Evolutionary conservation across 768 basidiomycete genomes (phyloP), one percentile per base, ranked within the genome.

Genomic region (Xanthoconium purpureum): DNA sequence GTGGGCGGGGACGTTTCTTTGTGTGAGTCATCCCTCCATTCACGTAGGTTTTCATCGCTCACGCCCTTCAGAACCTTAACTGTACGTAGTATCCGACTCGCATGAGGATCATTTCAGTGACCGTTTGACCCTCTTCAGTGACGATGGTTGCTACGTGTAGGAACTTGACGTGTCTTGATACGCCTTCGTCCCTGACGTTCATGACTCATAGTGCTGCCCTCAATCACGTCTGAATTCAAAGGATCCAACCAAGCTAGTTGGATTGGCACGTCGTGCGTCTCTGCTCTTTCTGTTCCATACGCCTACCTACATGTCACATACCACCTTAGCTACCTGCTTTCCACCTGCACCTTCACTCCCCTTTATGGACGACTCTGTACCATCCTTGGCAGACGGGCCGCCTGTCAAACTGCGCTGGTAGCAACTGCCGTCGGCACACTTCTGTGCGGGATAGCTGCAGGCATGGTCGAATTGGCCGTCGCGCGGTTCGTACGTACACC

Each of bases 1-100:
- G 50, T 89, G 86, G 86, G 71, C 77, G 7, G 87, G 82, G 0
- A 84, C 81, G 2, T 89, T 90, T 71, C 79, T 91, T 40, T 84
- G 83, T 40, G 88, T 90, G 64, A 54, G 53, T 47, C 32, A 2
- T 10, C 6, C 38, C 15, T 24, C 30, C 3, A 2, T 40, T 3
- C 17, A 4, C 14, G 4, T 4, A 1, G 29, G 10, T 36, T 30
- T 10, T 11, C 9, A 10, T 13, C 15, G 3, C 5, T 36, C 17
- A 37, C 42, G 13, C 6, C 2, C 2, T 20, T 20, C 29, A 56
- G 55, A 56, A 45, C 7, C 12, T 50, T 28, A 56, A 56, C 28
- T 14, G 55, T 50, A 44, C 36, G 55, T 55, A 35, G n/a, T n/a
- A 2, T 18, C 38, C n/a, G 29, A 38, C 24, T 28, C 6, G 5